Base-by-base conservation (phyloP, 192 early-diverging fungal species). In the Coemansia umbellata region DNA sequence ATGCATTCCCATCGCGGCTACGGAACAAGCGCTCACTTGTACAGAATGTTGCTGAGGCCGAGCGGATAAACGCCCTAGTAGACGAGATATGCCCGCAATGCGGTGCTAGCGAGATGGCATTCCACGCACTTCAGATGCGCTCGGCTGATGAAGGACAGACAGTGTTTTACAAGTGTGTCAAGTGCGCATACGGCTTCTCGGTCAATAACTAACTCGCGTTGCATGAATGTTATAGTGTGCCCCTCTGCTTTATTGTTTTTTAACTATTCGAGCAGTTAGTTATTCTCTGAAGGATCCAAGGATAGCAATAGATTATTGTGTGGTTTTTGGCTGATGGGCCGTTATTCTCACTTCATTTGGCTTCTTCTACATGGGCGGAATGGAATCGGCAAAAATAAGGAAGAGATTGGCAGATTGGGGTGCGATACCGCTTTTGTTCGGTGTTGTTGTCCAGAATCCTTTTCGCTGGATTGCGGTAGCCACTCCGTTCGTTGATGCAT, bases 141-240 rank as follows among this genome's bases (percentile, higher is more conserved):
- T 92, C 90, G 55, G 96, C 96, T 11, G 96, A 99, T 84, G 96
- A 99, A 86, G 96, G 96, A 33, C 96, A 99, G 78, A 99, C 96
- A n/a, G 84, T 99, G n/a, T 99, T 99, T 66, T 97, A 94, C 77
- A 88, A 82, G 56, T 99, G 96, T 78, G 81, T 84, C 31, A 91
- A 94, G 76, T 99, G 96, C 80, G 93, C 92, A 78, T 91, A 88
- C 31, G 72, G 72, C 14, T 75, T 67, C 53, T 75, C 72, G 26
- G 31, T 75, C 50, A 75, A 75, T 37, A 75, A 75, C 57, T 75
- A 55, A 54, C 22, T 26, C n/a, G 35, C 28, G 40, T 23, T 27
- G 3, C 3, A 44, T 44, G 5, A 2, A 44, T 21, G 19, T 44
- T 44, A 26, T 22, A 8, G 13, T 14, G 13, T 14, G 37, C 37